Evolutionary conservation across 179 eudicot genomes (phyloP), one percentile per base, ranked within the genome.

Genomic region (Vitellaria paradoxa): DNA sequence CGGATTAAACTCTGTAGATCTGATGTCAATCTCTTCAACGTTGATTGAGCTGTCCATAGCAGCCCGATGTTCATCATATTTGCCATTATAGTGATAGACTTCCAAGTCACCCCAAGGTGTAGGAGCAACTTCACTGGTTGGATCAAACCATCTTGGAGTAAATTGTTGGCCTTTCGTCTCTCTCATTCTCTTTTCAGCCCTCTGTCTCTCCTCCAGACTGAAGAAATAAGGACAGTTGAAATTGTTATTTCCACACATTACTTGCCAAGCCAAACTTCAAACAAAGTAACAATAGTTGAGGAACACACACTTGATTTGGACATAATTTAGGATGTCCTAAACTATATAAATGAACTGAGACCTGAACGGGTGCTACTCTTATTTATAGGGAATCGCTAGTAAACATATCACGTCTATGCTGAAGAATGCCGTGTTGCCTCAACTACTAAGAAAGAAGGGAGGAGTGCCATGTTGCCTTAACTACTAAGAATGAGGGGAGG

Each of bases 21-120:
- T 67, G 20, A 72, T 59, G 72, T 89, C 86, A 53, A 49, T 76
- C 23, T 70, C 86, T 55, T 79, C 86, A 50, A 70, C 47, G 68
- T 61, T 74, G 52, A 65, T 83, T 6, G 86, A 85, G 46, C 62
- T 78, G 47, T 87, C 92, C 6, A 86, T 72, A 15, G 82, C 76
- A 57, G 80, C 83, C 60, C 93, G 79, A 56, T 82, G 79, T 65
- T 88, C 85, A 30, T 65, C 65, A 77, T 91, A 91, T 56, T 89
- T 91, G 2, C 91, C 93, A 76, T 91, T 89, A 80, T 81, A 89
- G 10, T 75, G 76, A 53, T 85, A 89, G 4, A 91, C 81, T 76
- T 91, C 96, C 81, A 91, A 70, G n/a, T 91, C 93, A 15, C 96
- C 96, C 96, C 96, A 91, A 46, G 96, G 96, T 18, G 96, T 91